Evolutionary conservation across 2,329 filamentous ascomycete species (phyloP).

Genomic region (Phyllosticta ampelicida): DNA sequence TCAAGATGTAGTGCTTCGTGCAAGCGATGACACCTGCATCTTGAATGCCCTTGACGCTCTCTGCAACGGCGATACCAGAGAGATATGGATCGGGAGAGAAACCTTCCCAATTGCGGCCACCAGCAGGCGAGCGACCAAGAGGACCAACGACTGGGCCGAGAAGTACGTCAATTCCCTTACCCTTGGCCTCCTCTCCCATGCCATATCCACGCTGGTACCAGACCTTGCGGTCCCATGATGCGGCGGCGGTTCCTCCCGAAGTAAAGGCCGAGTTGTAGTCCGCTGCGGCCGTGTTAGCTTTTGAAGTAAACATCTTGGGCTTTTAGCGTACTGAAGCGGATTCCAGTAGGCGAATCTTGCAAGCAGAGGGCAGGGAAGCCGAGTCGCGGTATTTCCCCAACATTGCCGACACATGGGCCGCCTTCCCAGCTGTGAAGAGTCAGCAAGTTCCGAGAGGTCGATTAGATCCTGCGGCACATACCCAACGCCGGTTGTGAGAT

Average conservation of each 20-base stretch:
- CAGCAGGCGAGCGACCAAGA: conserved; percentile 55
- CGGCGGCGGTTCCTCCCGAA: conserved; percentile 65
- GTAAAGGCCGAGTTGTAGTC: conserved; percentile 78
- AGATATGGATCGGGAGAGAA: conserved; percentile 66
- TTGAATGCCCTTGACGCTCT: conserved; percentile 72
- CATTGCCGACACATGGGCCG: conserved; percentile 68
- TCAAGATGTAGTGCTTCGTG: conserved; percentile 56
- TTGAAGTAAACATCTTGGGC: not conserved
- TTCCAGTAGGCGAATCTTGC: conserved; percentile 74
- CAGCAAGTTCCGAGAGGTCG: conserved; percentile 4
- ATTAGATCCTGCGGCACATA: conserved; percentile 35
- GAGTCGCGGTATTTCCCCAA: conserved; percentile 57
- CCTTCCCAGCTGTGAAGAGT: conserved; percentile 46
- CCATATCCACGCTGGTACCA: conserved; percentile 58
- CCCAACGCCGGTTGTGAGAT: conserved; percentile 84
- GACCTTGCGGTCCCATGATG: conserved; percentile 68
- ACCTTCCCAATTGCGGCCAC: conserved; percentile 61
- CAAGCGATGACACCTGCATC: conserved; percentile 72
- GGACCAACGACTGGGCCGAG: conserved; percentile 70
- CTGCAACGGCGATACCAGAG: conserved; percentile 59
- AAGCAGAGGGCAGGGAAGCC: conserved; percentile 67
- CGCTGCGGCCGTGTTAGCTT: conserved; percentile 26
- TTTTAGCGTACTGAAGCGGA: conserved; percentile 49
- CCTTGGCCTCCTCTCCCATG: conserved; percentile 65
- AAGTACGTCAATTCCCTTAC: conserved; percentile 64